phyloP scores from a whole-genome alignment of 441 rosid genomes.

The Eruca vesicaria region DNA sequence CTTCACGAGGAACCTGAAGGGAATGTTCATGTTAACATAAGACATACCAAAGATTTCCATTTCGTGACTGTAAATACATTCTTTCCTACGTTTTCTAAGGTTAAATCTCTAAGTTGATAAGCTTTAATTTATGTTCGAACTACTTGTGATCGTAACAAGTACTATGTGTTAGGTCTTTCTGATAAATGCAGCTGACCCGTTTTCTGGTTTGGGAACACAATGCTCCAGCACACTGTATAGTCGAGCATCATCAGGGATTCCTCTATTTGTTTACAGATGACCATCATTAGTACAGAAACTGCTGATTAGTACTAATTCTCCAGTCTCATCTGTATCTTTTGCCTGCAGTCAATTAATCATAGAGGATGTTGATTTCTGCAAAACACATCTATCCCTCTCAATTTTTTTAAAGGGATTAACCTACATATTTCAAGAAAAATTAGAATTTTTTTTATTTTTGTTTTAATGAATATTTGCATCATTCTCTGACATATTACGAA shows the following conservation, averaged over 20 bases:
- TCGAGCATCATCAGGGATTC: constrained; percentile 88
- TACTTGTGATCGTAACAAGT: constrained; percentile 24
- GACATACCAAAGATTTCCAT: constrained; percentile 82
- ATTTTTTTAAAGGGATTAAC: too few relatives aligned
- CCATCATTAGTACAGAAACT: too few relatives aligned
- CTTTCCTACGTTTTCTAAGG: constrained; percentile 80
- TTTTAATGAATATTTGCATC: too few relatives aligned
- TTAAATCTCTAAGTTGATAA: constrained; percentile 26
- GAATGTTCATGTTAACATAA: constrained; percentile 60
- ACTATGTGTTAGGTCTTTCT: constrained; percentile 85
- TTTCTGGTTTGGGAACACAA: constrained; percentile 88
- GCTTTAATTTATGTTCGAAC: not conserved
- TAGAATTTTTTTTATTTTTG: too few relatives aligned
- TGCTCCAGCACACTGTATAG: constrained; percentile 75
- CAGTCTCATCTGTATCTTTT: constrained; percentile 2
- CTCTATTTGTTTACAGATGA: constrained; percentile 89
- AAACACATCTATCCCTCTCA: constrained; percentile 62
- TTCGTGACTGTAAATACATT: constrained; percentile 71
- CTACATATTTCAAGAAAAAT: too few relatives aligned
- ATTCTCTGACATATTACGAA: too few relatives aligned
- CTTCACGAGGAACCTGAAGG: constrained; percentile 75
- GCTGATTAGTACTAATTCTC: not conserved
- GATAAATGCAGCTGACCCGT: constrained; percentile 91
- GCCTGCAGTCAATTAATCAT: constrained; percentile 55
- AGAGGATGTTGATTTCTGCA: constrained; percentile 88